Base-by-base conservation (phyloP, 495 filamentous ascomycete genomes). In the Stereocaulon alpinum region DNA sequence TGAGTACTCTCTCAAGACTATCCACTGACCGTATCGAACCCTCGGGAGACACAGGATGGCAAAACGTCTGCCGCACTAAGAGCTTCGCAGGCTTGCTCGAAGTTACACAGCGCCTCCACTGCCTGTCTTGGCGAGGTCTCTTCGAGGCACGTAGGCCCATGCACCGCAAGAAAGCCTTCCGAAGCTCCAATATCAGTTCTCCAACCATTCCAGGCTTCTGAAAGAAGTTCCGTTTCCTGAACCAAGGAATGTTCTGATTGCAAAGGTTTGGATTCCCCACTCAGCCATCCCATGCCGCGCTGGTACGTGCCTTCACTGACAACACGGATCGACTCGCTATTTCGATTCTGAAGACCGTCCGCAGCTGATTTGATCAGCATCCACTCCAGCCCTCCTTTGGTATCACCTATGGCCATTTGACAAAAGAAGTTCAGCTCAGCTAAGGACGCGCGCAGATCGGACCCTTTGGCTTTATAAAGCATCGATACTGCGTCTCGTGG, bases 381-480 rank as follows among this genome's bases (percentile, higher is more conserved):
- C 94, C 94, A 99, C 55, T 93, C 89, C 27, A 95, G 77, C 2
- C 92, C 91, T 2, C 88, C 86, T 67, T 87, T 88, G 15, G 82
- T 77, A 65, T 94, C 92, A n/a, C 94, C 94, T 29, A 97, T 82
- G 0, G 82, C 91, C 71, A 97, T 90, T 71, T 96, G 93, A 66
- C 94, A 97, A 90, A 90, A 96, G 69, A 93, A 95, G 62, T 95
- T 83, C 12, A 99, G 76, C 52, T 99, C 89, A 60, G 80, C 86
- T n/a, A 97, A 82, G 0, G 84, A 83, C 30, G 82, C 87, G 22
- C 94, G 82, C 20, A 99, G 74, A 67, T 97, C 93, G 45, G 77
- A 69, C 2, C 76, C 65, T 29, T 84, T 83, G 1, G 82, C 79
- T 47, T 77, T 70, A 64, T 90, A 96, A 3, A 99, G 79, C 41